Percentiles rank a stretch among this genome's conserved stretches.
phyloP scores from a whole-genome alignment of 2,329 filamentous ascomycete genomes.

The Ophiostoma sp. region DNA sequence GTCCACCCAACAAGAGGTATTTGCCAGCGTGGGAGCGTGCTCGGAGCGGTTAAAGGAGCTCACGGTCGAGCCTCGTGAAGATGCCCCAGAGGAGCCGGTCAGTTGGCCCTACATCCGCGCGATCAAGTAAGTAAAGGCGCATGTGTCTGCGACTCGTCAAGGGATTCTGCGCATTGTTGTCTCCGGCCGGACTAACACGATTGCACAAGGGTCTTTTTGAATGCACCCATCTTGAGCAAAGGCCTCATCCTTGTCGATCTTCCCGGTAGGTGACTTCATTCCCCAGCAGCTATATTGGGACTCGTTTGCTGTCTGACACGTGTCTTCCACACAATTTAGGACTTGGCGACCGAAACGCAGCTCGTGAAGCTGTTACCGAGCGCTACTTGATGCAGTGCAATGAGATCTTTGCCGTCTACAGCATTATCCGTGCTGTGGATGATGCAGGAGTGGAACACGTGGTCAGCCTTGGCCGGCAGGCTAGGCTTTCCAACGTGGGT shows the following conservation, averaged over 20 bases:
- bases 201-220: neutral
- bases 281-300: too few species aligned
- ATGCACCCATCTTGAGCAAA: neutral
- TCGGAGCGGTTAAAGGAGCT: neutral
- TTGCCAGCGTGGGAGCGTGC: neutral
- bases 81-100: neutral
- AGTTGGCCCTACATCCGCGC: constrained; percentile 6
- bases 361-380: constrained; percentile 3
- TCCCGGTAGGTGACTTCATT: neutral
- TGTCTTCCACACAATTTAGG: neutral
- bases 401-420: neutral
- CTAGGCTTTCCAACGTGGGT: neutral
- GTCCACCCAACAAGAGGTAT: neutral
- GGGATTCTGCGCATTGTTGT: too few species aligned
- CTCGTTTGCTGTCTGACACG: neutral
- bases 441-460: neutral
- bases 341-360: constrained; percentile 7
- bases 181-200: neutral
- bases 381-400: constrained; percentile 3
- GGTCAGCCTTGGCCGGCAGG: neutral
- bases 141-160: too few species aligned
- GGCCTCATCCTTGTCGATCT: constrained; percentile 9
- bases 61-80: neutral
- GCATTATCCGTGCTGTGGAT: neutral
- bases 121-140: neutral